Base-by-base conservation (phyloP, 2,329 filamentous ascomycete species). In the Xylaria digitata region DNA sequence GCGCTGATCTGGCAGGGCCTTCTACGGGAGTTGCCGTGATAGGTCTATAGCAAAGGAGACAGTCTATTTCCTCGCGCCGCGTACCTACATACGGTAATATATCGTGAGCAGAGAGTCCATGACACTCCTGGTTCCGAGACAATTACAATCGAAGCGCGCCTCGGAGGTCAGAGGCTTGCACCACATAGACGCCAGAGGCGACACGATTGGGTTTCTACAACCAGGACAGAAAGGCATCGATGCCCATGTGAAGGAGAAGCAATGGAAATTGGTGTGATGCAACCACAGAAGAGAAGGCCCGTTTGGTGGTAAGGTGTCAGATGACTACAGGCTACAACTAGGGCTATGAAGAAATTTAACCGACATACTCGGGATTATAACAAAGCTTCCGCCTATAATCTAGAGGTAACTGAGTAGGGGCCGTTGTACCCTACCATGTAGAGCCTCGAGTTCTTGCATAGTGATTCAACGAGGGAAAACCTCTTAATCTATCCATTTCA, bases 161-260 rank as follows among this genome's bases (percentile, higher is more conserved):
- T 48, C 13, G 11, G 19, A 32, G 30, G 48, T 42, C 13, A 34
- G 55, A 34, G n/a, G 30, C 34, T 54, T 40, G 21, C 42, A 40
- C 13, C 1, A 15, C 11, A 5, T 43, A 48, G 30, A 19, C 19
- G 32, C 40, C 8, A 26, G 23, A 66, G 54, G 40, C 49, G 8
- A 59, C 11, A 17, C 37, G 11, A 9, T 43, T 19, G 30, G 53
- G 30, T 1, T 43, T 54, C 40, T 23, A 55, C 19, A n/a, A 17
- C 58, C n/a, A 21, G 42, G n/a, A n/a, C 49, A 61, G 13, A 21
- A 50, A 37, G 50, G 34, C 37, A 49, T 58, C 49, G 43, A 54
- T 32, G 49, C 42, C 48, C 37, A 23, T 21, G 45, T 30, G 54
- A 61, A 56, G 17, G 63, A 68, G 37, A 32, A 32, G 43, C 45